These are phyloP conservation scores for Rutstroemia sp. DNA, from an alignment of 2,329 filamentous ascomycete genomes.

Conservation along the genomic window DNA sequence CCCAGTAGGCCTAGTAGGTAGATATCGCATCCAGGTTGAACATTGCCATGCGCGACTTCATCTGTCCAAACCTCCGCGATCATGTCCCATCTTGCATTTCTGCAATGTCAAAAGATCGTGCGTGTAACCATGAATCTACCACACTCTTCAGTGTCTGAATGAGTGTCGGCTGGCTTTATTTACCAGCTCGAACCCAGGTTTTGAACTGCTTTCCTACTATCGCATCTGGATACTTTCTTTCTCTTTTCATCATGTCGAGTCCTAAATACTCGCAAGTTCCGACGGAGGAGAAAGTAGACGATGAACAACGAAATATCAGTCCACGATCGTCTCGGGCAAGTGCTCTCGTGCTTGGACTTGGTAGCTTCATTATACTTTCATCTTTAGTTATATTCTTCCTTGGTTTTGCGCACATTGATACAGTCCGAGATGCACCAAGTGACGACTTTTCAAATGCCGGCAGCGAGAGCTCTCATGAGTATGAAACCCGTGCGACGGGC, in stretches of 20 bases:
- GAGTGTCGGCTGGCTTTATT: too few species aligned
- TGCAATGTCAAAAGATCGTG: slow-evolving; percentile 1
- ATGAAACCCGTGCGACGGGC: slow-evolving; percentile 18
- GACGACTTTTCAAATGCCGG: not conserved
- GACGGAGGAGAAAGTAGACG: not conserved
- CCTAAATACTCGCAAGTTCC: not conserved
- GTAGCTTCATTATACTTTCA: not conserved
- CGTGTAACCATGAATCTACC: slow-evolving; percentile 2
- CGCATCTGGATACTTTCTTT: too few species aligned
- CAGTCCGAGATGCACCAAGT: not conserved
- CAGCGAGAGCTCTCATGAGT: not conserved
- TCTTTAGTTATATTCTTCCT: not conserved
- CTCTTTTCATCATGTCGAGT: slow-evolving; percentile 1
- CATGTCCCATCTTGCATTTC: not conserved
- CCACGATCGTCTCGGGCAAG: not conserved
- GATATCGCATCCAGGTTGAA: not conserved
- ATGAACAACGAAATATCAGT: not conserved
- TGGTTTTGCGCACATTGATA: not conserved
- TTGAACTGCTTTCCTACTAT: not conserved
- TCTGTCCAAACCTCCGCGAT: not conserved
- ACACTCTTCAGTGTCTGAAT: not conserved
- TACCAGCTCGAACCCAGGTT: too few species aligned
- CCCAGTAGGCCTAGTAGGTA: not conserved
- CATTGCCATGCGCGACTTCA: not conserved
- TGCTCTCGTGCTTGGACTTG: not conserved